phyloP scores from a whole-genome alignment of 768 basidiomycete genomes.

The Calocybe cyanea region DNA sequence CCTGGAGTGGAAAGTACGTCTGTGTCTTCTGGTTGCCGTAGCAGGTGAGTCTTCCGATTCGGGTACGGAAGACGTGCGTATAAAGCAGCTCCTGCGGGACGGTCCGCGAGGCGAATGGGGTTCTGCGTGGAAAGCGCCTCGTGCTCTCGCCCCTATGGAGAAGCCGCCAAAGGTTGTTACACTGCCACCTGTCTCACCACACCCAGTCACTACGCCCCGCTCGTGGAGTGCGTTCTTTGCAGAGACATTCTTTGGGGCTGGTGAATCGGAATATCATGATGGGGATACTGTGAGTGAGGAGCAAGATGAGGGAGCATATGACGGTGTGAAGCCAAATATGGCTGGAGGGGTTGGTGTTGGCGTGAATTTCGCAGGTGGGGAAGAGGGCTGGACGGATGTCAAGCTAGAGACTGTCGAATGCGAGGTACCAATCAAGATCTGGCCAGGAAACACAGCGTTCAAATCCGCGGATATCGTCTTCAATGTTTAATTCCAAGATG shows the following conservation, averaged over 20 bases:
- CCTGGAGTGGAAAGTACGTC: conserved; percentile 83
- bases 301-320: conserved; percentile 32
- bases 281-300: conserved; percentile 46
- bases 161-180: conserved; percentile 28
- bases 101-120: conserved; percentile 72
- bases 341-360: conserved; percentile 51
- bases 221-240: conserved; percentile 40
- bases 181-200: conserved; percentile 13
- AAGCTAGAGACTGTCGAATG: conserved; percentile 89
- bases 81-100: conserved; percentile 53
- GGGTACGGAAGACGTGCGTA: conserved; percentile 47
- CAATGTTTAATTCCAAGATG: conserved; percentile 44
- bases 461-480: conserved; percentile 76
- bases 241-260: conserved; percentile 30
- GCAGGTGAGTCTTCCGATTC: conserved; percentile 41
- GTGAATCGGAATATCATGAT: conserved; percentile 55
- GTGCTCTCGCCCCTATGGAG: conserved; percentile 58
- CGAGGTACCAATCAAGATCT: conserved; percentile 85
- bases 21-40: conserved; percentile 82
- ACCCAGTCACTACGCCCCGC: conserved; percentile 18
- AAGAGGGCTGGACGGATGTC: conserved; percentile 64
- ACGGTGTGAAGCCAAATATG: conserved; percentile 43
- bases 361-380: conserved; percentile 49
- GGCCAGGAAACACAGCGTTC: conserved; percentile 87
- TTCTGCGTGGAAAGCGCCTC: conserved; percentile 56